Percentiles rank a stretch among this genome's conserved stretches.
These are phyloP conservation scores for Ceratocystis huliohia DNA, from an alignment of 2,329 filamentous ascomycete genomes.

Conservation along the genomic window DNA sequence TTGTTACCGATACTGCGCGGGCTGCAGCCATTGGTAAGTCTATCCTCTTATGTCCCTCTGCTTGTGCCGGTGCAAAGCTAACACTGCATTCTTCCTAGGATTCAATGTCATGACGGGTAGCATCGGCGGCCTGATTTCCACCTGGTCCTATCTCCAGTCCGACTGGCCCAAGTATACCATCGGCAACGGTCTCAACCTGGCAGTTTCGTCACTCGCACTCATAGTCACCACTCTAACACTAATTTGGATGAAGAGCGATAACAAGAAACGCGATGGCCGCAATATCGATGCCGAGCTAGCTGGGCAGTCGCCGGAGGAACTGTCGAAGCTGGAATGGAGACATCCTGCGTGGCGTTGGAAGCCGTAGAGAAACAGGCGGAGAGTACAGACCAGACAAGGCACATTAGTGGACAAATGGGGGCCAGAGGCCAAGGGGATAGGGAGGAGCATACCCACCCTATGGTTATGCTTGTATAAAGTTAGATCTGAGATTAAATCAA, in stretches of 20 bases:
- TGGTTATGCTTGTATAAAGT: neutral
- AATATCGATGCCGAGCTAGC: conserved; percentile 45
- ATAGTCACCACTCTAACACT: conserved; percentile 38
- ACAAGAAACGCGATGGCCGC: conserved; percentile 42
- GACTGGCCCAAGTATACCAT: conserved; percentile 55
- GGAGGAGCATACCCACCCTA: neutral
- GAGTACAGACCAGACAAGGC: too few relatives aligned
- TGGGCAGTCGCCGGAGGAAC: conserved; percentile 40
- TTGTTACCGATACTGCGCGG: conserved; percentile 52
- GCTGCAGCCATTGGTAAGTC: conserved; percentile 47
- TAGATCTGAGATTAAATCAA: neutral
- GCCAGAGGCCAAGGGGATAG: neutral
- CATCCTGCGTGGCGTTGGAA: conserved; percentile 55
- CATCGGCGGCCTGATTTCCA: conserved; percentile 48
- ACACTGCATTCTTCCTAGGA: neutral
- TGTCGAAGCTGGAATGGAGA: conserved; percentile 53
- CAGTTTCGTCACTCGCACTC: conserved; percentile 44
- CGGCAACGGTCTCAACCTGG: conserved; percentile 59
- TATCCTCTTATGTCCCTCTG: neutral
- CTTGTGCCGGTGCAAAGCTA: neutral
- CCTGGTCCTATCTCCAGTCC: conserved; percentile 50
- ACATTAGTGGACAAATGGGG: too few relatives aligned
- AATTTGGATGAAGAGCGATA: conserved; percentile 51
- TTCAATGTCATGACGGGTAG: conserved; percentile 49
- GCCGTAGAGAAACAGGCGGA: conserved; percentile 19